A percentile compares a stretch with the other conserved stretches of the same genome.
Evolutionary conservation across 140 eudicot genomes (phyloP).

Genomic region (Stevia rebaudiana): DNA sequence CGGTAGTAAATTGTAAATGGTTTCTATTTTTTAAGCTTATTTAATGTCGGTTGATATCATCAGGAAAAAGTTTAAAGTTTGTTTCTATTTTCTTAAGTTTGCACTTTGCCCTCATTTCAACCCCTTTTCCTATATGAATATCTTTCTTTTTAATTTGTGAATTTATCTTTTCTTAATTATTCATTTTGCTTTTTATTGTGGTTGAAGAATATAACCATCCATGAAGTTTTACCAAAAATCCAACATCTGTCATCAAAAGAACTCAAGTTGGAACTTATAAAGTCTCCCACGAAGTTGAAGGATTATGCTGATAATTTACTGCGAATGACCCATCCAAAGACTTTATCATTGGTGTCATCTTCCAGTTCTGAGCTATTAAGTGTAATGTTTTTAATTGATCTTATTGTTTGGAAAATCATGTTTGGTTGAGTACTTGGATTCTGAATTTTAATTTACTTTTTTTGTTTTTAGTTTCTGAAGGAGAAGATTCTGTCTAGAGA

Average conservation of each 20-base stretch:
- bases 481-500: conserved; percentile 41
- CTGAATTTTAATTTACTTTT: not conserved
- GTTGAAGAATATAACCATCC: conserved; percentile 37
- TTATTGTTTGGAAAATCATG: not conserved
- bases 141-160: not conserved
- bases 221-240: conserved; percentile 32
- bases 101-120: not conserved
- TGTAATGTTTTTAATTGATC: conserved; percentile 16
- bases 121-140: not conserved
- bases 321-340: conserved; percentile 30
- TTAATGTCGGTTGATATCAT: not conserved
- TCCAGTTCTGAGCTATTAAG: conserved; percentile 34
- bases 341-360: conserved; percentile 41
- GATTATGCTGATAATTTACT: conserved; percentile 37
- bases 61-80: not conserved
- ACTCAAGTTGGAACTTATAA: conserved; percentile 38
- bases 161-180: not conserved
- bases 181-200: not conserved
- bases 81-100: too few relatives aligned
- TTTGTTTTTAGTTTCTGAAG: conserved; percentile 27
- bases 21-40: not conserved
- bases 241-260: conserved; percentile 4
- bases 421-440: not conserved
- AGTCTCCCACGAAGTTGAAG: conserved; percentile 32
- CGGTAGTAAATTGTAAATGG: not conserved